phyloP scores from a whole-genome alignment of 192 early-diverging fungal genomes.

The Rhizophagus clarus region DNA sequence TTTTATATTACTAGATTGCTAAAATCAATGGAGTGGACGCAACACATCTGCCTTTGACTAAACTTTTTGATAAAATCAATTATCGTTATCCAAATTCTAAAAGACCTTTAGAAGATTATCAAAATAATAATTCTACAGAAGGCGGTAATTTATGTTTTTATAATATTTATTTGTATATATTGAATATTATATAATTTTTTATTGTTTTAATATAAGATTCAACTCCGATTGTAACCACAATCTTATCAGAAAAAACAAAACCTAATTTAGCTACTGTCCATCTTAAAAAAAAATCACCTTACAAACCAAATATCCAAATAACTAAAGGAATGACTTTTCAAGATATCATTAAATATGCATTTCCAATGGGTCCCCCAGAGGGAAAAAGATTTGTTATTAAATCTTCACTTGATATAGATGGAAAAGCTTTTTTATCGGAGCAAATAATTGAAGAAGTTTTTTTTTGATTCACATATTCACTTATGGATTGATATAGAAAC shows the following conservation, averaged over 20 bases:
- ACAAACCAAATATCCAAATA: slow-evolving; percentile 5
- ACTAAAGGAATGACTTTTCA: slow-evolving; percentile 10
- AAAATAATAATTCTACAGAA: too few species aligned
- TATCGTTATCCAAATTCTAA: too few species aligned
- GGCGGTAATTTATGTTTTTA: too few species aligned
- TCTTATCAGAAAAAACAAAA: slow-evolving; percentile 35
- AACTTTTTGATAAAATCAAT: too few species aligned
- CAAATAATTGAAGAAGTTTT: background rate
- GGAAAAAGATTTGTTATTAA: slow-evolving; percentile 15
- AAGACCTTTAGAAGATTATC: too few species aligned
- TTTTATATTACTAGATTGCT: too few species aligned
- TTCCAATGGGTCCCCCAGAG: background rate
- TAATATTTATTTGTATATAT: too few species aligned
- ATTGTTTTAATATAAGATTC: too few species aligned
- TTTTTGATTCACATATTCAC: background rate
- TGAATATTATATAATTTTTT: too few species aligned
- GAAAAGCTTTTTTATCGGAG: slow-evolving; percentile 4
- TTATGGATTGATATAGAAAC: slow-evolving; percentile 27
- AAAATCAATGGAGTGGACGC: too few species aligned
- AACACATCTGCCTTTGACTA: too few species aligned
- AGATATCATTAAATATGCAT: slow-evolving; percentile 2
- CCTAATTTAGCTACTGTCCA: background rate
- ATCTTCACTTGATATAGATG: background rate
- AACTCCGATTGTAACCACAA: background rate
- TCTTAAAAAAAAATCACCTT: slow-evolving; percentile 11